phyloP scores from a whole-genome alignment of 129 eudicot genomes.

The Mikania micrantha region DNA sequence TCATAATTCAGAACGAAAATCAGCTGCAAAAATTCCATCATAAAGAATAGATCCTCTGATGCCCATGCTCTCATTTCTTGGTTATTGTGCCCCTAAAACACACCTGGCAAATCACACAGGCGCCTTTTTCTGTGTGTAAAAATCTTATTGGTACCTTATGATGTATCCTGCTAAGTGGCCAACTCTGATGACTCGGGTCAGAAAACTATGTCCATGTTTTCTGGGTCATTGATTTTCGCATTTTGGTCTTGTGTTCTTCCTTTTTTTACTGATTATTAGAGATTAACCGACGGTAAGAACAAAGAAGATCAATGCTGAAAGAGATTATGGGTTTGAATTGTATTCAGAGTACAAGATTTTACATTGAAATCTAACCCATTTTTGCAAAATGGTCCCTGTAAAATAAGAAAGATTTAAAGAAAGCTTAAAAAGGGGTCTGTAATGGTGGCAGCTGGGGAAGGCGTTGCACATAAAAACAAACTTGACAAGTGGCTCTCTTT shows the following conservation, averaged over 20 bases:
- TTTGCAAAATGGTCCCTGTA: constrained; percentile 21
- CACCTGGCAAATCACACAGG: constrained; percentile 13
- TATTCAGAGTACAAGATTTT: background rate
- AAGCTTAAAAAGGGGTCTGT: constrained; percentile 5
- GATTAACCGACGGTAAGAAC: background rate
- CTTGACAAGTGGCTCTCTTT: constrained; percentile 30
- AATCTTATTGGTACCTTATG: constrained; percentile 10
- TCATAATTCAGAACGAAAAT: background rate
- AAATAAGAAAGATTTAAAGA: constrained; percentile 5
- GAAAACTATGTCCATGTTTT: constrained; percentile 10
- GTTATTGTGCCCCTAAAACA: constrained; percentile 16
- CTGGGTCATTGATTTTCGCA: background rate
- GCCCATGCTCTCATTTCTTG: constrained; percentile 5
- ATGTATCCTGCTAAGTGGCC: constrained; percentile 17
- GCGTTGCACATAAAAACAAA: constrained; percentile 19
- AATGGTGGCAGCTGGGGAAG: constrained; percentile 27
- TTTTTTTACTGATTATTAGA: background rate
- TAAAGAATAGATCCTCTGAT: background rate
- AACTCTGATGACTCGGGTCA: background rate
- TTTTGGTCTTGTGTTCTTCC: background rate
- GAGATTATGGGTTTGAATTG: background rate
- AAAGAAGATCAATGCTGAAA: background rate
- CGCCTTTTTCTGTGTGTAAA: background rate
- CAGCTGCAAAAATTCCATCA: constrained; percentile 12
- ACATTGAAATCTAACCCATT: background rate